These are phyloP conservation scores for Acanthamoeba lenticulata DNA, from an alignment of 208 protist genomes.

Conservation along the genomic window DNA sequence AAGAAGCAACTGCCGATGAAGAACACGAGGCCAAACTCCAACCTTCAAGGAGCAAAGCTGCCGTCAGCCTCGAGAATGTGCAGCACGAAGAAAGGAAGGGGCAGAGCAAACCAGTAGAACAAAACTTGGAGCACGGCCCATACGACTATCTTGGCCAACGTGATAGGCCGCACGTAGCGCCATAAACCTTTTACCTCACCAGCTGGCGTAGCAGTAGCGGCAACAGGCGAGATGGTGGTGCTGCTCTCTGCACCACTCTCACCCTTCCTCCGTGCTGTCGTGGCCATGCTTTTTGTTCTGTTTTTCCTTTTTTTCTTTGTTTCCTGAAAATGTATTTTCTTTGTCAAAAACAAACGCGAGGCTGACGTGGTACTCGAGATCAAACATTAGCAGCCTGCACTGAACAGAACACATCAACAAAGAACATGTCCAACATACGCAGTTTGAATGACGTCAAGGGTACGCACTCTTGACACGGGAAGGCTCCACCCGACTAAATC, in stretches of 20 bases:
- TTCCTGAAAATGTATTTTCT: too few relatives aligned
- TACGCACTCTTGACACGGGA: neutral
- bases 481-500: neutral
- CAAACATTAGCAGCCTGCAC: too few relatives aligned
- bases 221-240: too few relatives aligned
- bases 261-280: too few relatives aligned
- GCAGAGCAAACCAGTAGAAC: neutral
- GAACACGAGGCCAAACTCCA: neutral
- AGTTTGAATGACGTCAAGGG: neutral
- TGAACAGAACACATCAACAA: neutral
- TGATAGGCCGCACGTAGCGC: neutral
- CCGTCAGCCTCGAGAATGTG: neutral
- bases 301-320: too few relatives aligned
- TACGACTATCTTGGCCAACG: neutral
- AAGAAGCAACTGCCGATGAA: neutral
- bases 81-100: neutral
- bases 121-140: neutral
- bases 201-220: neutral
- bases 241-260: too few relatives aligned
- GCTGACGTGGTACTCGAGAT: neutral
- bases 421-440: neutral
- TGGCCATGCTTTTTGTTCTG: too few relatives aligned
- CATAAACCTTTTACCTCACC: neutral
- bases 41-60: neutral
- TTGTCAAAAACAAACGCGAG: neutral